These are phyloP conservation scores for Botrytis hyacinthi DNA, from an alignment of 2,329 filamentous ascomycete species.

Conservation along the genomic window DNA sequence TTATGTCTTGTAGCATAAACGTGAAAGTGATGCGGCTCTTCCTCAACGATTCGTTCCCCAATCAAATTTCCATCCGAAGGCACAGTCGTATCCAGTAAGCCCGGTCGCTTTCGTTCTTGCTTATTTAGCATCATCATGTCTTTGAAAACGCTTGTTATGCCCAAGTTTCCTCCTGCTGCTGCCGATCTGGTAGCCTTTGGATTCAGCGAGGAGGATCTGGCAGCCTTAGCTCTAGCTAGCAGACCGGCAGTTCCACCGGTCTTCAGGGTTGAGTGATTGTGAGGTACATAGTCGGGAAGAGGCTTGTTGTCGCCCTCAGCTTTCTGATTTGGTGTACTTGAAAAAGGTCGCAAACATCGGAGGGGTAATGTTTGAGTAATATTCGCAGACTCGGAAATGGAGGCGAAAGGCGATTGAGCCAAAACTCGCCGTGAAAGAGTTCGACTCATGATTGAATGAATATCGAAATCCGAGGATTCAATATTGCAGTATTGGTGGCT, in stretches of 20 bases:
- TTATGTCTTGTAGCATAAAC: conserved; percentile 90
- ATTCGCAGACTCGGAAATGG: conserved; percentile 22
- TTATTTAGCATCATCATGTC: neutral
- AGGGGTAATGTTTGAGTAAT: conserved; percentile 18
- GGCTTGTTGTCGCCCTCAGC: conserved; percentile 24
- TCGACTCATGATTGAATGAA: conserved; percentile 35
- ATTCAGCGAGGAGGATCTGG: conserved; percentile 8
- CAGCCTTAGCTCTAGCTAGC: neutral
- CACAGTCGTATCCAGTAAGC: neutral
- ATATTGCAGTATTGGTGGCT: conserved; percentile 8
- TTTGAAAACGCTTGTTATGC: neutral
- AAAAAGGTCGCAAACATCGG: conserved; percentile 38
- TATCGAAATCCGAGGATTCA: neutral
- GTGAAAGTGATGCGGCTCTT: conserved; percentile 79
- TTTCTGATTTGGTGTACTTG: conserved; percentile 35
- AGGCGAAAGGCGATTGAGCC: conserved; percentile 32
- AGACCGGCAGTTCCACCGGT: neutral
- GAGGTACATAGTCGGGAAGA: conserved; percentile 1
- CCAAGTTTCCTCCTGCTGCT: neutral
- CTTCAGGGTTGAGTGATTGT: neutral
- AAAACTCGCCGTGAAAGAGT: conserved; percentile 33
- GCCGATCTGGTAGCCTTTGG: conserved; percentile 12
- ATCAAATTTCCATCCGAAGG: conserved; percentile 29
- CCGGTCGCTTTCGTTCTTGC: neutral
- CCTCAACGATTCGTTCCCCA: conserved; percentile 38